A percentile compares a stretch with the other conserved stretches of the same genome.
phyloP scores from a whole-genome alignment of 1,284 basidiomycete species.

The Sutorius eximius region DNA sequence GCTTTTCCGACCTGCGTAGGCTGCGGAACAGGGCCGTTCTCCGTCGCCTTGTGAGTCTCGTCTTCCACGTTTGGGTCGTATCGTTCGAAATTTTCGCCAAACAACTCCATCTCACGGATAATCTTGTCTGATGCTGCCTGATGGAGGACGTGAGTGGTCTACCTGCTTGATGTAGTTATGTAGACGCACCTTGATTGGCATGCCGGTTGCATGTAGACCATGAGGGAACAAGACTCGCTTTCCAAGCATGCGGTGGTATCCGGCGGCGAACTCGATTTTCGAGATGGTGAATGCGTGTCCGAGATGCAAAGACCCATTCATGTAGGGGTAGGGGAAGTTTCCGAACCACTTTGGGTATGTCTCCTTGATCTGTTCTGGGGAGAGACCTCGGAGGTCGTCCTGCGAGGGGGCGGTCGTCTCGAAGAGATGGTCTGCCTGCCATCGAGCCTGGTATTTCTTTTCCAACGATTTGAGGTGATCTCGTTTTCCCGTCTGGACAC shows the following conservation, averaged over 20 bases:
- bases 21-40: conserved; percentile 36
- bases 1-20: conserved; percentile 71
- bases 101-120: conserved; percentile 95
- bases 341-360: conserved; percentile 97
- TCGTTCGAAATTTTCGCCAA: conserved; percentile 86
- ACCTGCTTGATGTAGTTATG: not conserved
- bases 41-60: conserved; percentile 43
- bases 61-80: conserved; percentile 58
- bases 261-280: conserved; percentile 97
- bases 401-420: conserved; percentile 80
- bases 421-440: conserved; percentile 75
- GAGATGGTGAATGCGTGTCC: conserved; percentile 99
- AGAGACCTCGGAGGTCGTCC: conserved; percentile 64
- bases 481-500: conserved; percentile 82
- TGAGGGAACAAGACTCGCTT: conserved; percentile 95
- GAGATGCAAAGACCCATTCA: conserved; percentile 97
- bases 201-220: conserved; percentile 95
- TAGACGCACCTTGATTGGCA: conserved; percentile 92
- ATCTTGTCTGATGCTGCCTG: conserved; percentile 96
- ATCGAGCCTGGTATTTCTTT: conserved; percentile 79
- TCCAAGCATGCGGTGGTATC: conserved; percentile 94
- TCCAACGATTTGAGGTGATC: conserved; percentile 86
- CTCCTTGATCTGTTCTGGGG: conserved; percentile 60
- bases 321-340: conserved; percentile 95
- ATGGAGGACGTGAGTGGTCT: not conserved